Conservation (phyloP, 805 yeast genomes). For the Zygosaccharomyces rouxii region DNA sequence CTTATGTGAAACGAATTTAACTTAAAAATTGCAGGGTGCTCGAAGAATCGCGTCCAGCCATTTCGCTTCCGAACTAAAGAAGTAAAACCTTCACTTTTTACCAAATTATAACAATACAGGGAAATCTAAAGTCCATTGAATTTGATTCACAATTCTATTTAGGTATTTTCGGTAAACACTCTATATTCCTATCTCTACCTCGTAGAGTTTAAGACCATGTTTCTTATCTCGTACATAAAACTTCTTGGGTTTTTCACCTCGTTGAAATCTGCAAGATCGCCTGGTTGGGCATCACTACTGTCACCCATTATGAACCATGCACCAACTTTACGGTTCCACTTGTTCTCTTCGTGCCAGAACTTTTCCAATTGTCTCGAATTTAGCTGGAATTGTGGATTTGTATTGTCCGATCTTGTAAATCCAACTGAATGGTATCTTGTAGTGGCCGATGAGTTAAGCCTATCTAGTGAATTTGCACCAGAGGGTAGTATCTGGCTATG, state of each 20-base stretch:
- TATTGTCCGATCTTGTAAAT: slow-evolving; percentile 3
- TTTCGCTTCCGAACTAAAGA: not conserved
- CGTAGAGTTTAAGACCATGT: slow-evolving; percentile 35
- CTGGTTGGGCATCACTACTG: slow-evolving; percentile 7
- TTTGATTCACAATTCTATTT: not conserved
- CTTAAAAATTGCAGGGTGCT: not conserved
- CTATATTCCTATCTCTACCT: slow-evolving; percentile 14
- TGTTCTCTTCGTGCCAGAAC: slow-evolving; percentile 35
- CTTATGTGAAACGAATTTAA: slow-evolving; percentile 1
- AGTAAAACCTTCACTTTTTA: not conserved
- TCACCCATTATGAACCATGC: slow-evolving; percentile 30
- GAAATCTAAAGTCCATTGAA: not conserved
- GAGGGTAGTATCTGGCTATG: slow-evolving; percentile 24
- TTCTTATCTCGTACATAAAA: slow-evolving; percentile 34
- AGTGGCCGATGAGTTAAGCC: slow-evolving; percentile 18
- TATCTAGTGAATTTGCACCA: slow-evolving; percentile 8
- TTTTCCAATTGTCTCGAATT: slow-evolving; percentile 24
- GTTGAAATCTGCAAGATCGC: slow-evolving; percentile 3
- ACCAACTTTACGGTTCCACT: slow-evolving; percentile 32
- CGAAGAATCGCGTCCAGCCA: slow-evolving; percentile 1
- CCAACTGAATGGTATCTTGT: slow-evolving; percentile 26
- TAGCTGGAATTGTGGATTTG: slow-evolving; percentile 16
- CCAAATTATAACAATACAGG: not conserved
- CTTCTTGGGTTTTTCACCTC: slow-evolving; percentile 22
- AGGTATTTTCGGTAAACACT: not conserved